Evolutionary conservation across 345 rosid genomes (phyloP).

Genomic region (Eucalyptus tenuipes): DNA sequence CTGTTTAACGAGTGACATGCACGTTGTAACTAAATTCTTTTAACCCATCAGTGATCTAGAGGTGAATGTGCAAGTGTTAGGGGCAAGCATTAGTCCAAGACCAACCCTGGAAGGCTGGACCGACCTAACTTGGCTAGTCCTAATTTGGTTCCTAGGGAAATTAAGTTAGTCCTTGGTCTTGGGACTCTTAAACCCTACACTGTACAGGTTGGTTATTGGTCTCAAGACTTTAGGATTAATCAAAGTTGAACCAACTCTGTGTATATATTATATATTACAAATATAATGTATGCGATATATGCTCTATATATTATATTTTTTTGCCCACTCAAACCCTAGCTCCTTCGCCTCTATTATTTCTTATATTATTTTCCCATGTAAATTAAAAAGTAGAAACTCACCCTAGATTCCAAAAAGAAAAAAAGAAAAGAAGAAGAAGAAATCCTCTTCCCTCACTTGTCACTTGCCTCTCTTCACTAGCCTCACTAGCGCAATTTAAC

Average conservation of each 20-base stretch:
- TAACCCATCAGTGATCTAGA: neutral
- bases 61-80: fast-evolving
- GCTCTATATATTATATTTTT: no score
- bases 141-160: no score
- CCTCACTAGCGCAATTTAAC: fast-evolving
- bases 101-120: no score
- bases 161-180: fast-evolving
- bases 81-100: fast-evolving
- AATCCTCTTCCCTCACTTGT: no score
- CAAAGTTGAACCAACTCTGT: fast-evolving
- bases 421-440: no score
- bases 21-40: fast-evolving
- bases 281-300: no score
- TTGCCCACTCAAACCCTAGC: no score
- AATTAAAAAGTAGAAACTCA: no score
- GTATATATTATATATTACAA: no score
- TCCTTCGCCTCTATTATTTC: fast-evolving
- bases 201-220: fast-evolving
- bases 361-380: no score
- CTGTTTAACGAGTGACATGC: fast-evolving
- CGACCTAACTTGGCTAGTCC: no score
- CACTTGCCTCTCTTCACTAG: fast-evolving
- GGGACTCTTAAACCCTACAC: no score
- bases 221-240: fast-evolving
- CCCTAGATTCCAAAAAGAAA: fast-evolving